Percentiles rank a stretch among this genome's conserved stretches.
Conservation (phyloP, 164 flowering plant species). For the Macadamia tetraphylla region DNA sequence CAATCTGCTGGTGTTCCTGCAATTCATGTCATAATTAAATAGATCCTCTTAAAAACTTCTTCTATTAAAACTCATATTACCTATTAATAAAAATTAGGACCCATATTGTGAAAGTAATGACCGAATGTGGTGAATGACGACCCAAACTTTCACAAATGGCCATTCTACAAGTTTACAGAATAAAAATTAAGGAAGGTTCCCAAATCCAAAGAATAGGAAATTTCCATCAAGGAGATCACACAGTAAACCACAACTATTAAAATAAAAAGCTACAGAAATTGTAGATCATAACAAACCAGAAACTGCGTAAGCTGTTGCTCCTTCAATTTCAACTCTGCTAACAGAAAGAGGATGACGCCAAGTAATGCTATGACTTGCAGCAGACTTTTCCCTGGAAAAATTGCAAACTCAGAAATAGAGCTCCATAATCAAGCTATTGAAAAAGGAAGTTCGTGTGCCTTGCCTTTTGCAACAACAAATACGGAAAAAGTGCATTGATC, state of each 20-base stretch:
- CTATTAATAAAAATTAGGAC: not conserved
- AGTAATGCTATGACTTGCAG: conserved; percentile 77
- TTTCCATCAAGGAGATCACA: not conserved
- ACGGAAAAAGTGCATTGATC: not conserved
- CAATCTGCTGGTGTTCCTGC: conserved; percentile 94
- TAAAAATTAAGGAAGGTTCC: not conserved
- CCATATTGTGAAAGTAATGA: not conserved
- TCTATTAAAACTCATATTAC: not conserved
- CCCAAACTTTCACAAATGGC: too few species aligned
- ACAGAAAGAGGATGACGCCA: conserved; percentile 56
- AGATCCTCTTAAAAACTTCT: not conserved
- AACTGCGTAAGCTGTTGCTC: conserved; percentile 73
- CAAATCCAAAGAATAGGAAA: not conserved
- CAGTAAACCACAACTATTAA: not conserved
- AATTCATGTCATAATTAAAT: conserved; percentile 6
- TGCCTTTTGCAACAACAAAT: not conserved
- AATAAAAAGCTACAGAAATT: conserved; percentile 6
- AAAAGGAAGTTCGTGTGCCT: too few species aligned
- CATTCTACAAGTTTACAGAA: not conserved
- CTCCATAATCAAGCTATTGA: not conserved
- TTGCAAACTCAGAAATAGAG: not conserved
- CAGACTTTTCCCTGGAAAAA: conserved; percentile 71
- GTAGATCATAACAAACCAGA: conserved; percentile 42
- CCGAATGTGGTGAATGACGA: not conserved
- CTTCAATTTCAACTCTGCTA: conserved; percentile 55